Evolutionary conservation across 192 early-diverging fungal genomes (phyloP).

Genomic region (Umbelopsis sp.): DNA sequence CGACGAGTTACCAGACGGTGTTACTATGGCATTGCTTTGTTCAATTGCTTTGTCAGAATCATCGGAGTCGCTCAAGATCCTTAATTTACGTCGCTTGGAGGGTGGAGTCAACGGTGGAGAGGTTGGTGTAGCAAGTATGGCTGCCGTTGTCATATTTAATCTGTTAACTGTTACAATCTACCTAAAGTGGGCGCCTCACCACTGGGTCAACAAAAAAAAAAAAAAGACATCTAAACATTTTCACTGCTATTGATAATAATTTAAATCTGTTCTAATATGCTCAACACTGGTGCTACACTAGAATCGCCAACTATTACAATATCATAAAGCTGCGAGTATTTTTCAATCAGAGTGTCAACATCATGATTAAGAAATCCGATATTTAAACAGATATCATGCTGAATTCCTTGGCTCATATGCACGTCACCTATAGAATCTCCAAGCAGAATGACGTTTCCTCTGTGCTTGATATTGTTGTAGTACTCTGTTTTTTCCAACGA

Average conservation of each 20-base stretch:
- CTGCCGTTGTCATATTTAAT: no score
- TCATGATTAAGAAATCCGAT: slow-evolving; percentile 77
- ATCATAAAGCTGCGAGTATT: slow-evolving; percentile 63
- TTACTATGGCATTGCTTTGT: no score
- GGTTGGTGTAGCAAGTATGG: no score
- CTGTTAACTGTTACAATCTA: no score
- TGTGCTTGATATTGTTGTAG: slow-evolving; percentile 39
- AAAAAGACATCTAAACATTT: neutral
- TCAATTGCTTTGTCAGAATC: no score
- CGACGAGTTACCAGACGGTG: no score
- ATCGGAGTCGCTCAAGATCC: no score
- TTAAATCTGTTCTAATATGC: slow-evolving; percentile 19
- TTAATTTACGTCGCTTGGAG: no score
- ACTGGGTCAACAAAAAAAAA: neutral
- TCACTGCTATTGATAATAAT: neutral
- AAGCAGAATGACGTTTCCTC: slow-evolving; percentile 66
- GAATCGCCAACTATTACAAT: slow-evolving; percentile 64
- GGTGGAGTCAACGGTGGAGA: no score
- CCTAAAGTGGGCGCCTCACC: no score
- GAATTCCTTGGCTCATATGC: slow-evolving; percentile 64
- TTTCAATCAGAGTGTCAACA: slow-evolving; percentile 46
- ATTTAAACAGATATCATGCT: slow-evolving; percentile 56
- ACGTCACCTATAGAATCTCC: slow-evolving; percentile 76
- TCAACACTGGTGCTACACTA: slow-evolving; percentile 28
- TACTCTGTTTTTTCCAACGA: slow-evolving; percentile 49